A percentile compares a stretch with the other conserved stretches of the same genome.
These are phyloP conservation scores for Tetrapisispora pingtungensis DNA, from an alignment of 805 yeast species.

Conservation along the genomic window DNA sequence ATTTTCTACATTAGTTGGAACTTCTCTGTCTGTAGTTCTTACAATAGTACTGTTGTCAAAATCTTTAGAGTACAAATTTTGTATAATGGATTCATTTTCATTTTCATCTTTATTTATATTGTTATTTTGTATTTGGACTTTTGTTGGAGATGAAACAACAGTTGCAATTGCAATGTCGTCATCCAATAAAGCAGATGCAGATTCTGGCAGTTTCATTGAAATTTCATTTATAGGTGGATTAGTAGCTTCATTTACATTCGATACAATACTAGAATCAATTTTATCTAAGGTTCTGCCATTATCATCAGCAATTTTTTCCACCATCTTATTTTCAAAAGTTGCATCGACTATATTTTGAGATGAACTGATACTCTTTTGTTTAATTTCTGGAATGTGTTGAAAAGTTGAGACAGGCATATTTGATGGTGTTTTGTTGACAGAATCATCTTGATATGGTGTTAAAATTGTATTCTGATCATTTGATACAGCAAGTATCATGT, in stretches of 20 bases:
- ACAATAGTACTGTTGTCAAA: too few species aligned
- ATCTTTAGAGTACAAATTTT: too few species aligned
- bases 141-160: not conserved
- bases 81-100: too few species aligned
- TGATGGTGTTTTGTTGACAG: not conserved
- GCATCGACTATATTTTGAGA: not conserved
- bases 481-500: not conserved
- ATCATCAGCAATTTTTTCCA: too few species aligned
- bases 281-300: not conserved
- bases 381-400: not conserved
- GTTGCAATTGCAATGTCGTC: not conserved
- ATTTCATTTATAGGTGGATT: not conserved
- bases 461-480: not conserved
- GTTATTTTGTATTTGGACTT: not conserved
- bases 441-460: conserved; percentile 1
- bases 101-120: not conserved
- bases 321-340: too few species aligned
- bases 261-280: not conserved
- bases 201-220: not conserved
- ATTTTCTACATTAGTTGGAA: too few species aligned
- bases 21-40: too few species aligned
- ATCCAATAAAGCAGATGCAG: not conserved
- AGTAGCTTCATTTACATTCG: not conserved
- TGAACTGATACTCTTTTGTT: not conserved
- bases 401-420: not conserved